Conservation (phyloP, 768 basidiomycete species). For the Podaxis sp. region DNA sequence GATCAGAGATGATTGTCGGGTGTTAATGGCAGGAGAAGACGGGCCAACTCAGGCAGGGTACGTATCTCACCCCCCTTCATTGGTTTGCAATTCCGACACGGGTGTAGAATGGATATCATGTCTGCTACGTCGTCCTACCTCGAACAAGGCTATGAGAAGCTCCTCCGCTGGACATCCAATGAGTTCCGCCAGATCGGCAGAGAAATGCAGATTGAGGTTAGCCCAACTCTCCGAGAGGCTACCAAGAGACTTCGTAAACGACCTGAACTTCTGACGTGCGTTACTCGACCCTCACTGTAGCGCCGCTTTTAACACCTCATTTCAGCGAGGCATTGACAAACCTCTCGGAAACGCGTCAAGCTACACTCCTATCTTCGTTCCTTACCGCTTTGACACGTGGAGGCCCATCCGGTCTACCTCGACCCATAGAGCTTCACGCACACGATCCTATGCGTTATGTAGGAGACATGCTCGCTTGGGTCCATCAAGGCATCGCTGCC, state of each 20-base stretch:
- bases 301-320: neutral
- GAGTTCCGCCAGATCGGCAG: slow-evolving; percentile 81
- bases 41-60: slow-evolving; percentile 78
- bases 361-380: slow-evolving; percentile 79
- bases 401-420: slow-evolving; percentile 78
- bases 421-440: slow-evolving; percentile 96
- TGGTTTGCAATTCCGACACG: neutral
- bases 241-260: slow-evolving; percentile 73
- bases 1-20: slow-evolving; percentile 82
- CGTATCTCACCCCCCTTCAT: slow-evolving; percentile 16
- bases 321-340: slow-evolving; percentile 65
- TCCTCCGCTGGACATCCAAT: slow-evolving; percentile 80
- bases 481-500: slow-evolving; percentile 93
- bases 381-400: slow-evolving; percentile 87
- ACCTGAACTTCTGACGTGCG: slow-evolving; percentile 74
- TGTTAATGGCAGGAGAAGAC: slow-evolving; percentile 84
- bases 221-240: slow-evolving; percentile 63
- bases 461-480: slow-evolving; percentile 98
- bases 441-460: slow-evolving; percentile 97
- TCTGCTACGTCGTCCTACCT: slow-evolving; percentile 75
- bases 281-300: slow-evolving; percentile 18
- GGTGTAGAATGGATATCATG: slow-evolving; percentile 83
- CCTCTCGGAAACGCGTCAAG: slow-evolving; percentile 81
- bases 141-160: slow-evolving; percentile 89
- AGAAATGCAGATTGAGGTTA: slow-evolving; percentile 74